phyloP scores from a whole-genome alignment of 1,284 basidiomycete species.

The Dichomitus squalens region DNA sequence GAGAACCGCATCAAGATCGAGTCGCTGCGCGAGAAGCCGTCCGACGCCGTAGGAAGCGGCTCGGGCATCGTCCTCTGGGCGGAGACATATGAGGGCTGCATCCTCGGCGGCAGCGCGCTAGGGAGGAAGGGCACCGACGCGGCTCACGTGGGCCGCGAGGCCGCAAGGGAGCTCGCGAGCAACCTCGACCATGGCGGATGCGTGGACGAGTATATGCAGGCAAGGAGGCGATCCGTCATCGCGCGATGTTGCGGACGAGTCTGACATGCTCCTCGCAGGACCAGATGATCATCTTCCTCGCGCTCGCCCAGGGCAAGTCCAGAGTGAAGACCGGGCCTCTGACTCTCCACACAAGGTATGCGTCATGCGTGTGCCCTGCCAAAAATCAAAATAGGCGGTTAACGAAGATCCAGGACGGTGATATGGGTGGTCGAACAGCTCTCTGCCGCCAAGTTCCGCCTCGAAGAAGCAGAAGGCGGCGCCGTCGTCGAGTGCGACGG shows the following conservation, averaged over 20 bases:
- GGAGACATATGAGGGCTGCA: constrained; percentile 62
- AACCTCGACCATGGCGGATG: constrained; percentile 63
- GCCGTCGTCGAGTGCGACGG: constrained; percentile 24
- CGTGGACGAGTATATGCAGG: constrained; percentile 66
- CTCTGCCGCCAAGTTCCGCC: constrained; percentile 61
- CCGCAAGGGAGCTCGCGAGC: constrained; percentile 55
- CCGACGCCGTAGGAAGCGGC: constrained; percentile 55
- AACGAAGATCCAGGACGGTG: constrained; percentile 52
- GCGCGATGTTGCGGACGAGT: too few species aligned
- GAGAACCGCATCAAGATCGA: constrained; percentile 41
- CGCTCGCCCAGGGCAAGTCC: constrained; percentile 64
- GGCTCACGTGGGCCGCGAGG: constrained; percentile 52
- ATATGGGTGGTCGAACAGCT: constrained; percentile 71
- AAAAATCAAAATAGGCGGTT: background rate
- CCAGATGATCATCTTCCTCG: constrained; percentile 75
- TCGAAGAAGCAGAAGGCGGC: constrained; percentile 36
- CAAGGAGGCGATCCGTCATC: constrained; percentile 28
- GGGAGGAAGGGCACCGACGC: constrained; percentile 51
- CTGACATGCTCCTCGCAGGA: constrained; percentile 47
- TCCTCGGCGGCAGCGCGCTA: constrained; percentile 65
- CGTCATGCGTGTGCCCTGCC: background rate
- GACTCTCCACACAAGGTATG: constrained; percentile 66
- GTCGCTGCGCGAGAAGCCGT: constrained; percentile 46
- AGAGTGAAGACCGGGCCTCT: constrained; percentile 56
- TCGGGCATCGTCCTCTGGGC: constrained; percentile 75